Evolutionary conservation across 257 asterid genomes (phyloP), one percentile per base, ranked within the genome.

Genomic region (Parsonsia alboflavescens): DNA sequence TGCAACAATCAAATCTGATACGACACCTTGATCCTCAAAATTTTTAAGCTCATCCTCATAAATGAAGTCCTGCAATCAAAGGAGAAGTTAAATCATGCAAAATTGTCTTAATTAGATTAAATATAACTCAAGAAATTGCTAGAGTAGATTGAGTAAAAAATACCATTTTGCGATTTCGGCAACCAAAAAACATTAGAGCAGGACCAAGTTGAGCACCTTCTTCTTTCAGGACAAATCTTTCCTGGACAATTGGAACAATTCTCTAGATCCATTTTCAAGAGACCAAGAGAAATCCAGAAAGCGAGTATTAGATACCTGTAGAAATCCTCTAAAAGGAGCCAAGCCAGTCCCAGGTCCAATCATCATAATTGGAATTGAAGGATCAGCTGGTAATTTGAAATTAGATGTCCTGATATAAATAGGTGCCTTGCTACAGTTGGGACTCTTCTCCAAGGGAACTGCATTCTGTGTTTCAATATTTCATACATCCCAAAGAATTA

Each of bases 301-400:
- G 4, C 67, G 48, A 45, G 45, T 45, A 22, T 28, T 53, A 45
- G 63, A 26, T 45, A 87, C 96, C 92, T 87, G 93, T 57, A 90
- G 84, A 77, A 90, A 90, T 76, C 96, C 96, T 79, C 96, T 88
- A 54, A 90, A 90, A 71, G 96, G 96, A 68, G 96, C 96, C 89
- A 90, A 82, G 73, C 96, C 96, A 75, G 96, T 90, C 57, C 96
- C 96, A 66, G 96, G 96, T 65, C 96, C 96, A 45, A 90, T 87
- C 96, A 90, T 90, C 75, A 90, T 77, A 61, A 90, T 79, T 57
- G 96, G 96, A 70, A 73, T 72, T 39, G 87, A 84, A 73, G 96
- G 87, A 79, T 88, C 91, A 73, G 84, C 80, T 36, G 96, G 96
- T 75, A 90, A 81, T 73, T 86, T 88, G 80, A 90, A 90, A 82